Evolutionary conservation across 352 stramenopile genomes (phyloP).

Genomic region (Phytophthora syringae): DNA sequence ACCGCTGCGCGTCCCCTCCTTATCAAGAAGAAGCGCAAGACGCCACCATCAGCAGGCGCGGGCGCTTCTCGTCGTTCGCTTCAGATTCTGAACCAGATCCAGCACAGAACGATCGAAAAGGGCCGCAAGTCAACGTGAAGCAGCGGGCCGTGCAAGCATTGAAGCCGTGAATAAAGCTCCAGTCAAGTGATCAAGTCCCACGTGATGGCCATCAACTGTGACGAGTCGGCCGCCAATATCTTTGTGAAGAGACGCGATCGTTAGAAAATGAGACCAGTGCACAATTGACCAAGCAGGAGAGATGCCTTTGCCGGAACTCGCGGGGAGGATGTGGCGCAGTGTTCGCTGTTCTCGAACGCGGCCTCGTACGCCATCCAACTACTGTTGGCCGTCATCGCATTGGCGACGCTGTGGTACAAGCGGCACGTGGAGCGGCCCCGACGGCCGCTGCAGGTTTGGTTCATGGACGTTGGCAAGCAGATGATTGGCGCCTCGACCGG

Average conservation of each 20-base stretch:
- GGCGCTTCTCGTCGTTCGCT: slow-evolving; percentile 74
- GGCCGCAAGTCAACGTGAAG: slow-evolving; percentile 46
- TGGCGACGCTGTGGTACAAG: slow-evolving; percentile 86
- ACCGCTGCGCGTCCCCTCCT: slow-evolving; percentile 40
- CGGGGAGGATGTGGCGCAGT: slow-evolving; percentile 40
- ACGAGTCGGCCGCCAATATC: slow-evolving; percentile 23
- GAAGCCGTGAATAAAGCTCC: slow-evolving; percentile 18
- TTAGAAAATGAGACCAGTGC: not conserved
- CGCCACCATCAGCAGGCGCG: slow-evolving; percentile 49
- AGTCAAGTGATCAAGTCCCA: slow-evolving; percentile 5
- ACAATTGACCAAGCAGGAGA: slow-evolving; percentile 2
- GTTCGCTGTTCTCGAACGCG: slow-evolving; percentile 68
- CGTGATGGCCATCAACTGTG: slow-evolving; percentile 2
- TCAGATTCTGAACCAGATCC: slow-evolving; percentile 87
- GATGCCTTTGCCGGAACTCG: slow-evolving; percentile 27
- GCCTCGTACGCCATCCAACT: slow-evolving; percentile 79
- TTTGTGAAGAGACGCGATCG: slow-evolving; percentile 34
- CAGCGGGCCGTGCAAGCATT: slow-evolving; percentile 3
- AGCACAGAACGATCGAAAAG: slow-evolving; percentile 59
- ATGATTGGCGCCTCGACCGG: slow-evolving; percentile 70
- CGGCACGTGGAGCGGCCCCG: slow-evolving; percentile 77
- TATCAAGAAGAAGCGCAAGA: slow-evolving; percentile 64
- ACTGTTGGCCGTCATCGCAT: slow-evolving; percentile 66
- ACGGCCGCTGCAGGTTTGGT: slow-evolving; percentile 76
- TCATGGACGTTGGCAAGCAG: slow-evolving; percentile 87